These are phyloP conservation scores for Chenopodium berlandieri DNA, from an alignment of 148 eudicot species.

Conservation along the genomic window DNA sequence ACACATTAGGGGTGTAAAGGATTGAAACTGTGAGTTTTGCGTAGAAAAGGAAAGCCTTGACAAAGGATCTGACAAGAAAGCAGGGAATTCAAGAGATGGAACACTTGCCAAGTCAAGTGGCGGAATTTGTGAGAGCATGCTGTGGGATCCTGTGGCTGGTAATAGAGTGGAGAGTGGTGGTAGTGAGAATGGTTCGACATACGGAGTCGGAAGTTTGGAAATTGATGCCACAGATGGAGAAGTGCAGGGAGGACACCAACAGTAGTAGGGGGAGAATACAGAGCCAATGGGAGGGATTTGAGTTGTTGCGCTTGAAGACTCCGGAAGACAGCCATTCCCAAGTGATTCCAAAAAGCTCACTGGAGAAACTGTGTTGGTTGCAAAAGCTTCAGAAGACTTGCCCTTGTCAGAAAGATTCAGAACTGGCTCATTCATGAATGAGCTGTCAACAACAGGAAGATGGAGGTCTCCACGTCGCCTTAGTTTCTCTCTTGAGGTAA, in stretches of 20 bases:
- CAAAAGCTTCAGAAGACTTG: slow-evolving; percentile 32
- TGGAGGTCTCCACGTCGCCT: slow-evolving; percentile 49
- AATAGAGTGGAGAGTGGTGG: slow-evolving; percentile 75
- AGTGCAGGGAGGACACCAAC: slow-evolving; percentile 90
- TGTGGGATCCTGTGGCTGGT: slow-evolving; percentile 43
- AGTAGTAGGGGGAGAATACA: slow-evolving; percentile 72
- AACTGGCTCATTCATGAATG: slow-evolving; percentile 26
- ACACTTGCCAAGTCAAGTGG: slow-evolving; percentile 40
- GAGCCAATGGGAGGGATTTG: slow-evolving; percentile 44
- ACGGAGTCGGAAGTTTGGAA: slow-evolving; percentile 43
- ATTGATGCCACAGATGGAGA: slow-evolving; percentile 39
- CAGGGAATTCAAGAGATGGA: slow-evolving; percentile 58
- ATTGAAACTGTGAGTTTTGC: slow-evolving; percentile 56
- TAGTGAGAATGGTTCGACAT: slow-evolving; percentile 45
- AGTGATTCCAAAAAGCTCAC: slow-evolving; percentile 44
- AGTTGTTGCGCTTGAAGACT: slow-evolving; percentile 32
- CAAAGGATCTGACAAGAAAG: slow-evolving; percentile 55
- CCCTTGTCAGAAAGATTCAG: slow-evolving; percentile 28
- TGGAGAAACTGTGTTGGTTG: slow-evolving; percentile 27
- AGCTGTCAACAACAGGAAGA: slow-evolving; percentile 32
- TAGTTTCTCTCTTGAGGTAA: slow-evolving; percentile 47
- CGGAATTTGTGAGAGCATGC: slow-evolving; percentile 35
- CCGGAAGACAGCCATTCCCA: slow-evolving; percentile 35
- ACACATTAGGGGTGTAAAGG: slow-evolving; percentile 77
- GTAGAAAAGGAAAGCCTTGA: slow-evolving; percentile 47